Evolutionary conservation across 768 basidiomycete genomes (phyloP).

Genomic region (Boletus coccyginus): DNA sequence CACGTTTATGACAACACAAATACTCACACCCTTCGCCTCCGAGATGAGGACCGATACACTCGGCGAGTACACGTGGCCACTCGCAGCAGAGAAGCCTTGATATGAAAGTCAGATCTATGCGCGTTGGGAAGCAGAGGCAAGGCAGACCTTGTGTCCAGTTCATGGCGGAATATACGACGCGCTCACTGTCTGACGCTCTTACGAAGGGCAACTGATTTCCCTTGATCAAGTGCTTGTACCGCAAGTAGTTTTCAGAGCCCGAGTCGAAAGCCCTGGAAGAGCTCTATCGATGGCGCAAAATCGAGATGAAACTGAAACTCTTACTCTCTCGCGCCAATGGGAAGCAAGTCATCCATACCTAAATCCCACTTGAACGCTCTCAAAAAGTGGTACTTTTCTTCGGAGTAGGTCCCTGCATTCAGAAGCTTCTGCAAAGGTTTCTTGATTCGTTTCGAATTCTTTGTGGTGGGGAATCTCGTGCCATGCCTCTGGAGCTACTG

Average conservation of each 20-base stretch:
- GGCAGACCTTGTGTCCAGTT: constrained; percentile 66
- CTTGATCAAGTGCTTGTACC: constrained; percentile 52
- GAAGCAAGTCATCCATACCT: constrained; percentile 57
- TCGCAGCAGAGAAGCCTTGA: constrained; percentile 61
- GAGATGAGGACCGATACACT: constrained; percentile 52
- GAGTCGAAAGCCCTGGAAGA: constrained; percentile 45
- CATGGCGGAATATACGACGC: constrained; percentile 63
- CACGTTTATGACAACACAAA: not conserved
- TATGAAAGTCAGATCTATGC: not conserved
- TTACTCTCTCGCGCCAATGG: constrained; percentile 65
- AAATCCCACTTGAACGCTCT: constrained; percentile 56
- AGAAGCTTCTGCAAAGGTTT: constrained; percentile 54
- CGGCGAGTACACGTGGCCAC: constrained; percentile 43
- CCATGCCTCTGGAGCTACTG: constrained; percentile 77
- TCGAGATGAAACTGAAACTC: constrained; percentile 11
- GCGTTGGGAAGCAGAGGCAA: not conserved
- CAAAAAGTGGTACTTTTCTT: constrained; percentile 53
- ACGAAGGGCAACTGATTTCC: constrained; percentile 50
- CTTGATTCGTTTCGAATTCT: constrained; percentile 42
- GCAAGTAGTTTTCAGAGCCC: constrained; percentile 48
- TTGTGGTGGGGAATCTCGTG: constrained; percentile 67
- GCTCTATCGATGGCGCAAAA: not conserved
- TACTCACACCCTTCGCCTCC: constrained; percentile 44
- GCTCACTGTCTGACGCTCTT: constrained; percentile 46
- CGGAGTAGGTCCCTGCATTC: constrained; percentile 41